A percentile compares a stretch with the other conserved stretches of the same genome.
These are phyloP conservation scores for Penicillium psychrosexuale DNA, from an alignment of 2,329 filamentous ascomycete species.

Conservation along the genomic window DNA sequence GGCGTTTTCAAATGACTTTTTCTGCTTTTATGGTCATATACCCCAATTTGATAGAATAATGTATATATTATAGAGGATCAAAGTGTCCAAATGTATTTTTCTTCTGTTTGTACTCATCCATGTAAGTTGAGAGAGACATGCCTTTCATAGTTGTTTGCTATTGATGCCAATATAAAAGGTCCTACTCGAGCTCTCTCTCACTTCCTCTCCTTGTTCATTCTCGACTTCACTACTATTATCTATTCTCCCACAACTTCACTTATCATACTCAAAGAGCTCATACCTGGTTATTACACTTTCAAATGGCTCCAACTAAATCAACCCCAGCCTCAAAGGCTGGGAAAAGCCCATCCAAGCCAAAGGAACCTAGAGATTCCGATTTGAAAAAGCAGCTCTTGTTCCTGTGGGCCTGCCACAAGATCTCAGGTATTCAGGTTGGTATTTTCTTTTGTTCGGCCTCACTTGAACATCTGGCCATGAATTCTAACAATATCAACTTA, in stretches of 20 bases:
- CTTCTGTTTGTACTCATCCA: background rate
- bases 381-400: background rate
- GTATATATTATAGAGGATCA: background rate
- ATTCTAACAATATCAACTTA: background rate
- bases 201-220: background rate
- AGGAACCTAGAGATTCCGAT: background rate
- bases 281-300: background rate
- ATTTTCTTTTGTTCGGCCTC: no score
- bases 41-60: background rate
- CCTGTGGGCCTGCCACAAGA: background rate
- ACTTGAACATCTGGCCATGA: background rate
- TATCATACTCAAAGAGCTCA: background rate
- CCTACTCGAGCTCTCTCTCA: no score
- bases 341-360: slow-evolving; percentile 1
- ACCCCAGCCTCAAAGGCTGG: background rate
- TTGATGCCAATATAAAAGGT: background rate
- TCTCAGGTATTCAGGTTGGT: background rate
- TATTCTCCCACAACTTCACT: background rate
- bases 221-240: background rate
- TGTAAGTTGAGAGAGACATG: background rate
- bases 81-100: background rate
- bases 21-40: background rate
- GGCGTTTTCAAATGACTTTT: background rate
- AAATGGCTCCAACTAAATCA: background rate
- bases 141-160: background rate